Conservation (phyloP, 495 filamentous ascomycete genomes). For the Pseudoneurospora amorphoporcata region DNA sequence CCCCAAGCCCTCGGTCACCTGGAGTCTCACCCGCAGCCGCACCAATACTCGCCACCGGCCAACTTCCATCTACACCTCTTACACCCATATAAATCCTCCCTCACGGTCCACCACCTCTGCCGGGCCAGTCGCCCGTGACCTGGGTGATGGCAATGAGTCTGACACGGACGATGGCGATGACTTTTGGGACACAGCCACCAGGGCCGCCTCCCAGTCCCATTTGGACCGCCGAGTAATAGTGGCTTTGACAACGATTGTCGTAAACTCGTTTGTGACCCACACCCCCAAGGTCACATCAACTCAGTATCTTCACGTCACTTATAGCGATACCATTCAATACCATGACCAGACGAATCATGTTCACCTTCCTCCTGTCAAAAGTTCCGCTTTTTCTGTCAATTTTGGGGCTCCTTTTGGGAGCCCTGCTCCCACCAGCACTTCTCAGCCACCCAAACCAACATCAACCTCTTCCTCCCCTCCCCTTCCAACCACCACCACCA, state of each 20-base stretch:
- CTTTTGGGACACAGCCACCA: background rate
- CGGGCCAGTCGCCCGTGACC: background rate
- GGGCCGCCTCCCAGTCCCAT: background rate
- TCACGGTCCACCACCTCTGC: background rate
- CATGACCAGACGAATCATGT: background rate
- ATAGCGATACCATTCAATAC: no score
- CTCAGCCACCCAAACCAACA: background rate
- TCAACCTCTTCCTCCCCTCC: background rate
- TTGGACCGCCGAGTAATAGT: background rate
- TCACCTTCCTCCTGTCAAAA: background rate
- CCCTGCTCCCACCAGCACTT: background rate
- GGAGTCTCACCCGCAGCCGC: background rate
- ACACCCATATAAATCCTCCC: background rate
- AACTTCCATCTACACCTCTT: background rate
- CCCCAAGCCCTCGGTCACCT: background rate
- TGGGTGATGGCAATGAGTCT: background rate
- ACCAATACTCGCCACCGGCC: background rate
- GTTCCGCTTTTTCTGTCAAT: background rate
- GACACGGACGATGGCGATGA: no score
- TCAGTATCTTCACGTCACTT: background rate
- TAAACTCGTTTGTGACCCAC: background rate
- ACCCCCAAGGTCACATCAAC: background rate
- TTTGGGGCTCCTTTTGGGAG: no score
- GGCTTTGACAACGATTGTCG: background rate
- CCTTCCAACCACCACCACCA: background rate